Evolutionary conservation across 2,329 filamentous ascomycete species (phyloP).

Genomic region (Diaporthe sp.): DNA sequence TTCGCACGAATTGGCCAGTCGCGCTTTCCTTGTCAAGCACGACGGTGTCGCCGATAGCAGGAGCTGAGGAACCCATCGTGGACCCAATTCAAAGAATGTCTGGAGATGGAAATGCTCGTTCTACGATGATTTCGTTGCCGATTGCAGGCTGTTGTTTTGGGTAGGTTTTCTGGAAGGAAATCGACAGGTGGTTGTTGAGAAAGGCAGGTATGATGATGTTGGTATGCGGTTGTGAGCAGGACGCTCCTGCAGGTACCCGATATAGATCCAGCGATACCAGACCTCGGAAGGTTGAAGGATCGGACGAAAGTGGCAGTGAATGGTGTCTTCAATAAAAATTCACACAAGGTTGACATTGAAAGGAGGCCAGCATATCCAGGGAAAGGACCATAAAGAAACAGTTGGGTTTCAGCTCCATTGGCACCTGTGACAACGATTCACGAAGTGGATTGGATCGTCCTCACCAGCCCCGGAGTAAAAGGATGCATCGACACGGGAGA

Average conservation of each 20-base stretch:
- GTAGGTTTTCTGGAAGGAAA: not conserved
- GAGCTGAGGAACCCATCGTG: constrained; percentile 28
- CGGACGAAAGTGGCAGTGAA: too few species aligned
- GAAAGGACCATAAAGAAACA: not conserved
- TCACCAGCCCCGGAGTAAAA: not conserved
- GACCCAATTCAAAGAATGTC: not conserved
- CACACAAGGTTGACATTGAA: not conserved
- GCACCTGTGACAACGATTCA: not conserved
- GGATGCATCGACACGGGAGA: not conserved
- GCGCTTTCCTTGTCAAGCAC: constrained; percentile 72
- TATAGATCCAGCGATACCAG: not conserved
- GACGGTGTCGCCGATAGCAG: constrained; percentile 47
- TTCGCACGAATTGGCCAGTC: constrained; percentile 71
- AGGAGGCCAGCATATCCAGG: not conserved
- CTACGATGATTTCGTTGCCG: too few species aligned
- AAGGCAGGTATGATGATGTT: constrained; percentile 23
- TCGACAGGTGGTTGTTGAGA: not conserved
- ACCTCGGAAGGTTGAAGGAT: not conserved
- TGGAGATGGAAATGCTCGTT: not conserved
- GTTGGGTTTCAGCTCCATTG: too few species aligned
- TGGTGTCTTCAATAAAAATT: not conserved
- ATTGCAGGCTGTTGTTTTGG: not conserved
- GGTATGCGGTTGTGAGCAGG: constrained; percentile 11
- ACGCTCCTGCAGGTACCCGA: constrained; percentile 26
- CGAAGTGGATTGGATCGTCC: too few species aligned